phyloP scores from a whole-genome alignment of 495 filamentous ascomycete genomes.

The Cudoniella acicularis region DNA sequence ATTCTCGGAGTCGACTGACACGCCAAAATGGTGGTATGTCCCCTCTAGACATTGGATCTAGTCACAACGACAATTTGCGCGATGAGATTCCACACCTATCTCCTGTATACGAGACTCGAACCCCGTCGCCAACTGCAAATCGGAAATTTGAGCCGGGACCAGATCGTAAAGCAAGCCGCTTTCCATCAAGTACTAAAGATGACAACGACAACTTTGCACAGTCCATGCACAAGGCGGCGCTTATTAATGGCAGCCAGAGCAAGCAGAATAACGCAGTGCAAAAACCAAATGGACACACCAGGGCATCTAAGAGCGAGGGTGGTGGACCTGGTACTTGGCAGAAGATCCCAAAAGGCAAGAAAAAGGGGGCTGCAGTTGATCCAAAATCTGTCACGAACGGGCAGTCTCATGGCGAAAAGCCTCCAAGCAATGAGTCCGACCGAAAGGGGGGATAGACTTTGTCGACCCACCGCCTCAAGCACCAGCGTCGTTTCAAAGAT shows the following conservation, averaged over 20 bases:
- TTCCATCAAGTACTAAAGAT: not conserved
- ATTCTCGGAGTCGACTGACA: conserved; percentile 12
- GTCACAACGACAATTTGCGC: conserved; percentile 19
- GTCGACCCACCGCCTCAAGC: not conserved
- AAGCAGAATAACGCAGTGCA: conserved; percentile 26
- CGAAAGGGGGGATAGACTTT: conserved; percentile 48
- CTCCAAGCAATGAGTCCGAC: conserved; percentile 45
- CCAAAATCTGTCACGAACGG: conserved; percentile 33
- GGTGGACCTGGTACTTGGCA: conserved; percentile 42
- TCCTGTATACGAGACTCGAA: conserved; percentile 51
- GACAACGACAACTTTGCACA: not conserved
- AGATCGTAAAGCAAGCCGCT: conserved; percentile 10
- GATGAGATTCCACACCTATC: conserved; percentile 41
- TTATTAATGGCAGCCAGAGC: conserved; percentile 10
- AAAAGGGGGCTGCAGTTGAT: conserved; percentile 37
- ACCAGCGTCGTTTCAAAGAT: not conserved
- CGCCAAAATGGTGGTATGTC: conserved; percentile 26
- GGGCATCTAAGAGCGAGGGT: conserved; percentile 47
- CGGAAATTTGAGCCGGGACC: conserved; percentile 19
- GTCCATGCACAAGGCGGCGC: not conserved
- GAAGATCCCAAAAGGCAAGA: conserved; percentile 40
- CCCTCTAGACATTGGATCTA: conserved; percentile 22
- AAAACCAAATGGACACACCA: conserved; percentile 38
- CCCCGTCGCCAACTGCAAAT: conserved; percentile 41
- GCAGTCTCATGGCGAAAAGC: conserved; percentile 39